Percentiles rank a stretch among this genome's conserved stretches.
phyloP scores from a whole-genome alignment of 2,329 filamentous ascomycete genomes.

The Apiospora phragmitis region DNA sequence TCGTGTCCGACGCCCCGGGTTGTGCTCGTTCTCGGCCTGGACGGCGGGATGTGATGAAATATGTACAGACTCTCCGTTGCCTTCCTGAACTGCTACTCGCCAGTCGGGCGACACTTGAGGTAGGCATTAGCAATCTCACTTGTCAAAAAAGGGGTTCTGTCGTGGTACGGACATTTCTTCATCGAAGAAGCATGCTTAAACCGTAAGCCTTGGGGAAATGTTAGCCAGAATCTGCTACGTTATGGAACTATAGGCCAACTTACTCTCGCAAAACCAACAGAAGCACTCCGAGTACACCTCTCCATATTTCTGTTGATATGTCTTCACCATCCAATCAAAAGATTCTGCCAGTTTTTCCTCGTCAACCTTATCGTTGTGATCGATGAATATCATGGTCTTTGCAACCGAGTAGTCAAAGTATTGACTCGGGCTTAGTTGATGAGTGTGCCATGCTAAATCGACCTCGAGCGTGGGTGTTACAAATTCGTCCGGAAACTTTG shows the following conservation, averaged over 20 bases:
- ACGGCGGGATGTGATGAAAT: slow-evolving; percentile 13
- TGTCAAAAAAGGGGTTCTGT: neutral
- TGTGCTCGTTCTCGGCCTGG: slow-evolving; percentile 4
- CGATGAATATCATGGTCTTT: slow-evolving; percentile 57
- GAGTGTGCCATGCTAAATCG: slow-evolving; percentile 75
- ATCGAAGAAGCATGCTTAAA: slow-evolving; percentile 6
- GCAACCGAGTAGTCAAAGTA: slow-evolving; percentile 61
- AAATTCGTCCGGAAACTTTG: slow-evolving; percentile 40
- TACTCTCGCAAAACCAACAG: slow-evolving; percentile 78
- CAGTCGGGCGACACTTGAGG: neutral
- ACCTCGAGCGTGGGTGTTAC: slow-evolving; percentile 70
- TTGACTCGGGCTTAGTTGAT: slow-evolving; percentile 62
- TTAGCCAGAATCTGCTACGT: neutral
- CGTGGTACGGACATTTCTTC: neutral
- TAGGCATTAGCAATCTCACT: neutral
- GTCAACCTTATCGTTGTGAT: slow-evolving; percentile 79
- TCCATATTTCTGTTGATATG: slow-evolving; percentile 62
- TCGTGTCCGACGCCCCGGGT: neutral
- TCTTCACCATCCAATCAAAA: slow-evolving; percentile 70
- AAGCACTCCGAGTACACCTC: slow-evolving; percentile 71
- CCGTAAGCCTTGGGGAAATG: neutral
- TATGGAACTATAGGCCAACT: neutral
- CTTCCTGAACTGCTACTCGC: neutral
- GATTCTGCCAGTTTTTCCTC: slow-evolving; percentile 59
- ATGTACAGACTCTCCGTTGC: slow-evolving; percentile 4